Evolutionary conservation across 441 rosid species (phyloP).

Genomic region (Capsella rubella): DNA sequence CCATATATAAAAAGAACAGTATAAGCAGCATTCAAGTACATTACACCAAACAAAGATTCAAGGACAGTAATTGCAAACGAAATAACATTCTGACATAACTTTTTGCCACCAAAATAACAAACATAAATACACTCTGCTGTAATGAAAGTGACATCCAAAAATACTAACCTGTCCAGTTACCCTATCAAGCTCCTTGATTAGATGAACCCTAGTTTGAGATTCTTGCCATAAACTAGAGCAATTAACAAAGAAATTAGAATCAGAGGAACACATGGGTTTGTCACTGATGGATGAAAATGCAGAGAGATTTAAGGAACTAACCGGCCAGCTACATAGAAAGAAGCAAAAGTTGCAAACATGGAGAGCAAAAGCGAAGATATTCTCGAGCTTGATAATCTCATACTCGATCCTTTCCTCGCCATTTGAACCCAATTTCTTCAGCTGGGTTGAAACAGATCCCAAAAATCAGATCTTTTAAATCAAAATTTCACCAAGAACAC

Average conservation of each 20-base stretch:
- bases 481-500: background rate
- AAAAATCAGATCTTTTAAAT: slow-evolving; percentile 22
- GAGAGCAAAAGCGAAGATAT: slow-evolving; percentile 63
- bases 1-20: background rate
- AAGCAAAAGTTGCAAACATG: slow-evolving; percentile 80
- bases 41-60: slow-evolving; percentile 12
- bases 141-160: slow-evolving; percentile 17
- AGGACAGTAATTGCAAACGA: background rate
- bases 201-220: slow-evolving; percentile 72
- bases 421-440: slow-evolving; percentile 39
- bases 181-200: slow-evolving; percentile 70
- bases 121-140: background rate
- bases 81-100: background rate
- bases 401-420: slow-evolving; percentile 68
- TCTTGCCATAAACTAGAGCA: slow-evolving; percentile 80
- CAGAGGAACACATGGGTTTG: background rate
- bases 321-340: slow-evolving; percentile 91
- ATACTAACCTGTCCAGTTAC: slow-evolving; percentile 68
- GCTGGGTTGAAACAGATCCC: slow-evolving; percentile 7
- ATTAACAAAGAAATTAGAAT: background rate
- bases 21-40: slow-evolving; percentile 17
- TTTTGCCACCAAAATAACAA: slow-evolving; percentile 4
- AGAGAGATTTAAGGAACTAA: slow-evolving; percentile 41
- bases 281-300: background rate
- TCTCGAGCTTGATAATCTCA: slow-evolving; percentile 55